Evolutionary conservation across 2,329 filamentous ascomycete species (phyloP), one percentile per base, ranked within the genome.

Genomic region (Calonectria pauciramosa): DNA sequence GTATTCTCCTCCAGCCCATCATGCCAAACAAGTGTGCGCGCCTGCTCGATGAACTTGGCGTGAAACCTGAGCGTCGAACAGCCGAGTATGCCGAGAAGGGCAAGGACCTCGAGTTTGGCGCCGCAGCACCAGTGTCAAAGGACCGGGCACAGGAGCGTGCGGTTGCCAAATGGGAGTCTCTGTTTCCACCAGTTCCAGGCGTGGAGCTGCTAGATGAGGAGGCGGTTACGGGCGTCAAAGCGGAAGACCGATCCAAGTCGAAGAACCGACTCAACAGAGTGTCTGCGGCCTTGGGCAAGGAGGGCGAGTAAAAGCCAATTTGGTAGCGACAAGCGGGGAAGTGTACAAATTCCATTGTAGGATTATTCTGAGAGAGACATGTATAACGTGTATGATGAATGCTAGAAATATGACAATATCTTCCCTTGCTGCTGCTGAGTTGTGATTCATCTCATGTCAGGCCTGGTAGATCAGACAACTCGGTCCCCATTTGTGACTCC

Each of bases 1-100:
- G 93, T 18, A 98, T 99, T 79, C 87, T 99, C 60, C 87, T 99
- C 56, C 96, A 98, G 84, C 96, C 97, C 1, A 95, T 96, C 82
- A 98, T 99, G 90, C 97, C 97, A 0, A 88, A 87, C 51, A 98
- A 97, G 84, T 91, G 95, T 60, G 85, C 86, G 14, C 87, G 91
- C 77, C 85, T 98, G 38, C 90, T 99, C 0, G 94, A 98, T 82
- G 90, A 93, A 80, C 87, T 99, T 11, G 93, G 94, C 1, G 96
- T 99, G 6, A 86, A 87, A 4, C 83, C 87, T 11, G 88, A 90
- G 13, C 90, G 90, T 68, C 90, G 96, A 71, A 90, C 87, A 0
- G 90, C 95, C 74, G 86, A 89, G 23, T 90, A 92, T 82, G 93
- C 95, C 7, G 82, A 78, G 32, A 86, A 93, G 34, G 92, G 92